Percentiles rank a stretch among this genome's conserved stretches.
These are phyloP conservation scores for Atalantia buxifolia DNA, from an alignment of 345 rosid genomes.

Conservation along the genomic window DNA sequence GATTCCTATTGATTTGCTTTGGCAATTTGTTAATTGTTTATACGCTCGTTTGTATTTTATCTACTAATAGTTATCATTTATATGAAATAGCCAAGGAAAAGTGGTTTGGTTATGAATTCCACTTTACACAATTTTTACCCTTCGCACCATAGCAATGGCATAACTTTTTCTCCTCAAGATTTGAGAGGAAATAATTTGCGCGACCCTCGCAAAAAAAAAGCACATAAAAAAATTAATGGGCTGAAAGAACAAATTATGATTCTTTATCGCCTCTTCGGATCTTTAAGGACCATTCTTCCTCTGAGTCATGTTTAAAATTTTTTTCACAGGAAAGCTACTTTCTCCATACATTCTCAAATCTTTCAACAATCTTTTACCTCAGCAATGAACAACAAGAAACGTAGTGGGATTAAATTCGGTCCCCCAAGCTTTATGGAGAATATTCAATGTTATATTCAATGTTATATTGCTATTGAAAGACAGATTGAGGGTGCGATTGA, in stretches of 20 bases:
- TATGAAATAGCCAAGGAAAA: neutral
- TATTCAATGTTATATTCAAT: neutral
- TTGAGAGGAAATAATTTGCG: too few species aligned
- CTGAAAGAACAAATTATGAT: neutral
- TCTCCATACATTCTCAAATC: too few species aligned
- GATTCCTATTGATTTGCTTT: neutral
- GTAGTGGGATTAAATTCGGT: neutral
- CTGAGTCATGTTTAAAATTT: neutral
- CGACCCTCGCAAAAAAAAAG: too few species aligned
- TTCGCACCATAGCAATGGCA: too few species aligned
- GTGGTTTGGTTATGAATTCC: neutral
- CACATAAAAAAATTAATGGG: neutral
- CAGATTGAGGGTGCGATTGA: too few species aligned
- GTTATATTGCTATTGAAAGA: neutral
- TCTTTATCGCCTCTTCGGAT: neutral
- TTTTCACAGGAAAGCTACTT: neutral
- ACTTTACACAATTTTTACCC: too few species aligned
- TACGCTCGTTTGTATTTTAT: neutral
- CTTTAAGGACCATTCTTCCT: neutral
- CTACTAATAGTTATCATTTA: neutral
- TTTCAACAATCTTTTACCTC: too few species aligned
- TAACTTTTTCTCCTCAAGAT: too few species aligned
- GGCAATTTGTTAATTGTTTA: neutral
- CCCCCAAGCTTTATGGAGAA: neutral
- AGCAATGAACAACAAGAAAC: neutral